Conservation (phyloP, 352 stramenopile genomes). For the Globisporangium irregulare region DNA sequence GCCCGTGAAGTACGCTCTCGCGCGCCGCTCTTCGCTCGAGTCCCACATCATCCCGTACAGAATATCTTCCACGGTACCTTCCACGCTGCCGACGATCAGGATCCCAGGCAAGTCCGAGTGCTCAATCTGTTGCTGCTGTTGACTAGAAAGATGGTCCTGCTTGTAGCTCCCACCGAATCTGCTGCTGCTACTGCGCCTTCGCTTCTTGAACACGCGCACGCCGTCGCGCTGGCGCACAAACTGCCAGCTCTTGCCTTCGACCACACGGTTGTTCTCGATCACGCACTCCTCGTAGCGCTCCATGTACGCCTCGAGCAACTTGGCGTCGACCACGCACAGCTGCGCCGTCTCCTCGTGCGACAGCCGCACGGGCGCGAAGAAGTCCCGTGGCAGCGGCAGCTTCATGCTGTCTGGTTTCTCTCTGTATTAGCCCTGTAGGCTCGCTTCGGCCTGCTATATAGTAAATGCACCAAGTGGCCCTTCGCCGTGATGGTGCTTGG, state of each 20-base stretch:
- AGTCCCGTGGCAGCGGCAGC: conserved; percentile 41
- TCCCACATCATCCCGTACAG: conserved; percentile 46
- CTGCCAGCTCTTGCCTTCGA: conserved; percentile 35
- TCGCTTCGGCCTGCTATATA: background rate
- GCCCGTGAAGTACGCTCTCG: conserved; percentile 31
- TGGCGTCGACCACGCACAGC: conserved; percentile 42
- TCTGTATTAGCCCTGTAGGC: background rate
- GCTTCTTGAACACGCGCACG: conserved; percentile 49
- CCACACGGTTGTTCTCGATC: conserved; percentile 14
- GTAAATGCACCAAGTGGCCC: background rate
- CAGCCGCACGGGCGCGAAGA: conserved; percentile 53
- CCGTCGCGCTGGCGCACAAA: conserved; percentile 42
- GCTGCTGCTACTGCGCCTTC: background rate
- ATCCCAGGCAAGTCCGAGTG: conserved; percentile 27
- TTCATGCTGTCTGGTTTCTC: conserved; percentile 24
- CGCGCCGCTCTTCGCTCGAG: conserved; percentile 26
- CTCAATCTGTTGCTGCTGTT: conserved; percentile 10
- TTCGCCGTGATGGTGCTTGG: background rate
- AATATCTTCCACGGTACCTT: conserved; percentile 39
- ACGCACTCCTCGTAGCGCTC: conserved; percentile 46
- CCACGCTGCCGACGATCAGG: conserved; percentile 36
- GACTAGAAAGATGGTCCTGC: conserved; percentile 13
- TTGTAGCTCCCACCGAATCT: background rate
- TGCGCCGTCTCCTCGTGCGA: conserved; percentile 33
- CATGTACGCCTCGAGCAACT: conserved; percentile 48